Conservation (phyloP, 805 yeast genomes). For the Lachancea nothofagi region DNA sequence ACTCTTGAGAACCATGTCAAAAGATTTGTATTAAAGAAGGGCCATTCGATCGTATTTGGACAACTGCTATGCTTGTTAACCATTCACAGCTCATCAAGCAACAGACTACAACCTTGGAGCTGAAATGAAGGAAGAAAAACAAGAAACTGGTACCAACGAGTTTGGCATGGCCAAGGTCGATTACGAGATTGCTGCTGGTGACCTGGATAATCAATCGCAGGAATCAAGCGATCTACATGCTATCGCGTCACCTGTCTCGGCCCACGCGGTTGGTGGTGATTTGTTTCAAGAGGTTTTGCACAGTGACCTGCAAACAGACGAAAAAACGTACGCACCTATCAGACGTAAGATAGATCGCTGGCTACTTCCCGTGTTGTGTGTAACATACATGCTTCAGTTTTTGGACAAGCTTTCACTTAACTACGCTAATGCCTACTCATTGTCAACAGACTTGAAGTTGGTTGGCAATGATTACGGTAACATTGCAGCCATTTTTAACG, state of each 20-base stretch:
- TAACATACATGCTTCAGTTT: slow-evolving; percentile 20
- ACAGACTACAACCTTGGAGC: no score
- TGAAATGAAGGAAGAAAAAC: no score
- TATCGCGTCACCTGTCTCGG: not conserved
- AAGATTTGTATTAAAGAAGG: no score
- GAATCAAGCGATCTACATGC: not conserved
- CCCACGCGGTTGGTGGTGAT: slow-evolving; percentile 17
- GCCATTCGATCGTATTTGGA: no score
- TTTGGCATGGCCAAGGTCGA: not conserved
- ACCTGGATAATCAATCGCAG: not conserved
- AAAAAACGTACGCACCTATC: slow-evolving; percentile 14
- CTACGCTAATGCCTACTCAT: slow-evolving; percentile 18
- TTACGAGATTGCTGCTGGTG: not conserved
- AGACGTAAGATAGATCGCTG: slow-evolving; percentile 21
- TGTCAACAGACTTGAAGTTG: slow-evolving; percentile 35
- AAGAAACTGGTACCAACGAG: no score
- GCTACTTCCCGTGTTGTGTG: slow-evolving; percentile 18
- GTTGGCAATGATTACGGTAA: slow-evolving; percentile 36
- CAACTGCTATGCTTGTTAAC: no score
- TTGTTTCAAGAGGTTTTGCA: slow-evolving; percentile 15
- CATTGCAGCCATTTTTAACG: slow-evolving; percentile 37
- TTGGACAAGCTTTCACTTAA: slow-evolving; percentile 18
- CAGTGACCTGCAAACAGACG: slow-evolving; percentile 12
- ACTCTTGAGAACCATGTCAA: no score
- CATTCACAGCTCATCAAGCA: no score